Base-by-base conservation (phyloP, 441 rosid genomes). In the Kokia cookei region DNA sequence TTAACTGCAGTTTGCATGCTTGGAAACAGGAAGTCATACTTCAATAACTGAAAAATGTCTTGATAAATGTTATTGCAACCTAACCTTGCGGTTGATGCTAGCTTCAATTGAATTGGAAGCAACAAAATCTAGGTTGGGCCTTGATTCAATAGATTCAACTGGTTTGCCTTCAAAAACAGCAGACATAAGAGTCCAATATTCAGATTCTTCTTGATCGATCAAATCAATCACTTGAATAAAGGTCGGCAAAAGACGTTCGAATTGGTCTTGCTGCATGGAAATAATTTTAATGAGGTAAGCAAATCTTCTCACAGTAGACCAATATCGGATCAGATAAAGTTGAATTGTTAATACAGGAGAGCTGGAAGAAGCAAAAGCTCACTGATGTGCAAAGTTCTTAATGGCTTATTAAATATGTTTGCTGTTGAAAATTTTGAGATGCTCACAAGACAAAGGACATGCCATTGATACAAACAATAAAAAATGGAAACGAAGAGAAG, bases 181-280 rank as follows among this genome's bases (percentile, higher is more conserved):
- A 60, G 92, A 80, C 11, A 89, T 83, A 75, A 87, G 86, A 50
- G 78, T 76, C 90, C 92, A 82, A 76, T 89, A 91, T 75, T 87
- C 93, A 57, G 80, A 81, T 83, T 86, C 93, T 83, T 91, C 96
- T 73, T 87, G 79, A 65, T 86, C 80, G 14, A 87, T 80, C 69
- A 91, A 73, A 57, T 89, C 88, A 62, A 89, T 89, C 72, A 91
- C 81, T 83, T 91, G 93, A 82, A 91, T 87, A 85, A 89, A 91
- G 60, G 93, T 89, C 43, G 93, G 93, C 51, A 89, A 79, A 40
- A 89, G 79, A 65, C 93, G 89, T 82, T 77, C 84, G 57, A 89
- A 91, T 79, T 91, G 93, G 80, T 91, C 96, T 87, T 91, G 88
- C 96, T 91, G 92, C 81, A 82, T 7, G 54, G 32, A 12, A 76